Evolutionary conservation across 306 rosid genomes (phyloP).

Genomic region (Gastrolobium villosum): DNA sequence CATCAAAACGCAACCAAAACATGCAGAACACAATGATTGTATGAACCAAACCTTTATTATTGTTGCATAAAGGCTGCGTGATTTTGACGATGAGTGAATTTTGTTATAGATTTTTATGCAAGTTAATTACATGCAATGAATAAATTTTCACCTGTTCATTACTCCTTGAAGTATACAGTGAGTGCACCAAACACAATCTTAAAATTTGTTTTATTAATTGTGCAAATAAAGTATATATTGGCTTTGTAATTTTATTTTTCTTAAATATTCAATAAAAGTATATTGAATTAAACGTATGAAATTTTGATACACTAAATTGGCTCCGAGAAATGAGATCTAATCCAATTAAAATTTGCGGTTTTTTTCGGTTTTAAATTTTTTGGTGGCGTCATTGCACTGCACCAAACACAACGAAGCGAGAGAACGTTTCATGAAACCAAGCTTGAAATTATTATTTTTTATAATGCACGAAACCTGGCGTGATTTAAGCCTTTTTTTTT

Average conservation of each 20-base stretch:
- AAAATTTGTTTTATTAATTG: too few species aligned
- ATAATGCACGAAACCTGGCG: too few species aligned
- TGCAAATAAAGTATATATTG: too few species aligned
- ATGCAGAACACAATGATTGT: background rate
- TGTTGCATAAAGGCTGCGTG: background rate
- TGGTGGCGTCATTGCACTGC: constrained; percentile 40
- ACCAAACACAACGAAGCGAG: too few species aligned
- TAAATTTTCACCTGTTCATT: too few species aligned
- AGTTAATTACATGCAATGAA: background rate
- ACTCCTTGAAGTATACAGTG: background rate
- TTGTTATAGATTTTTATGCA: background rate
- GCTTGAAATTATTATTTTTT: too few species aligned
- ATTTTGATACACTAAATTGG: background rate
- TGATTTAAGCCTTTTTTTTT: too few species aligned
- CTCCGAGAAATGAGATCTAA: constrained; percentile 32
- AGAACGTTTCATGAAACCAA: too few species aligned
- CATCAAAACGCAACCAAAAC: background rate
- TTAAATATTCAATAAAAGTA: too few species aligned
- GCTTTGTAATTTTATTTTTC: too few species aligned
- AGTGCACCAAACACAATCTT: background rate
- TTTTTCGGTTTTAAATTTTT: too few species aligned
- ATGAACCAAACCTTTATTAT: background rate
- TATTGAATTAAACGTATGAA: background rate
- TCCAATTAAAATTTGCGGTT: too few species aligned
- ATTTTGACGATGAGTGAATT: constrained; percentile 10